Conservation (phyloP, 768 basidiomycete species). For the Cytidiella melzeri region DNA sequence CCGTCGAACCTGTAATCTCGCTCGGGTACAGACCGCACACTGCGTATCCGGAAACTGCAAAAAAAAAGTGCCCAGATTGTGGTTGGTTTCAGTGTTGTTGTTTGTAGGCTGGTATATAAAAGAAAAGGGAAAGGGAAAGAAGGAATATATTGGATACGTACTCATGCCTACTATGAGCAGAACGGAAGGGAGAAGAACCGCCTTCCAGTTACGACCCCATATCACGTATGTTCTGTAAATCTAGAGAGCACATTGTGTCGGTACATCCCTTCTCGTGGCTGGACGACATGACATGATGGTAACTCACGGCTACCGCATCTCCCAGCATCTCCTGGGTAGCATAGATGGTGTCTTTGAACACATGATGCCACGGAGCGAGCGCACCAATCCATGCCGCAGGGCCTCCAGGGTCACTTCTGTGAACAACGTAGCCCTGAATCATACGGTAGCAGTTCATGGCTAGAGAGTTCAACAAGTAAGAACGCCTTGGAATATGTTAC, state of each 20-base stretch:
- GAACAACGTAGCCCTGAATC: constrained; percentile 7
- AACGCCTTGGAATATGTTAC: too few species aligned
- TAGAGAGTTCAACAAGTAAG: neutral
- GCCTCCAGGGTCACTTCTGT: constrained; percentile 4
- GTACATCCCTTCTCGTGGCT: neutral
- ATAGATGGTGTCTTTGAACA: constrained; percentile 8
- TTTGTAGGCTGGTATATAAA: too few species aligned
- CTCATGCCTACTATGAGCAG: constrained; percentile 14
- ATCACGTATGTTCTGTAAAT: constrained; percentile 11
- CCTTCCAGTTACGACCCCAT: constrained; percentile 14
- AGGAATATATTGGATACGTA: too few species aligned
- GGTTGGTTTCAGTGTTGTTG: neutral
- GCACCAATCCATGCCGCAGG: constrained; percentile 1
- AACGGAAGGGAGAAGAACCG: constrained; percentile 12
- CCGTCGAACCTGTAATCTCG: constrained; percentile 3
- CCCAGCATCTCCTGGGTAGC: constrained; percentile 8
- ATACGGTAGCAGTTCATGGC: constrained; percentile 9
- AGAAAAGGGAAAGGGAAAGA: neutral
- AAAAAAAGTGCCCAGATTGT: too few species aligned
- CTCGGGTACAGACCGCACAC: constrained; percentile 12
- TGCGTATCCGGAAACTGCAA: constrained; percentile 14
- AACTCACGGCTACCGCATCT: constrained; percentile 5
- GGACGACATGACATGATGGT: neutral
- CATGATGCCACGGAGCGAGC: constrained; percentile 7
- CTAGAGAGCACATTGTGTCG: neutral